Evolutionary conservation across 2,329 filamentous ascomycete species (phyloP).

Genomic region (Calonectria leucothoes): DNA sequence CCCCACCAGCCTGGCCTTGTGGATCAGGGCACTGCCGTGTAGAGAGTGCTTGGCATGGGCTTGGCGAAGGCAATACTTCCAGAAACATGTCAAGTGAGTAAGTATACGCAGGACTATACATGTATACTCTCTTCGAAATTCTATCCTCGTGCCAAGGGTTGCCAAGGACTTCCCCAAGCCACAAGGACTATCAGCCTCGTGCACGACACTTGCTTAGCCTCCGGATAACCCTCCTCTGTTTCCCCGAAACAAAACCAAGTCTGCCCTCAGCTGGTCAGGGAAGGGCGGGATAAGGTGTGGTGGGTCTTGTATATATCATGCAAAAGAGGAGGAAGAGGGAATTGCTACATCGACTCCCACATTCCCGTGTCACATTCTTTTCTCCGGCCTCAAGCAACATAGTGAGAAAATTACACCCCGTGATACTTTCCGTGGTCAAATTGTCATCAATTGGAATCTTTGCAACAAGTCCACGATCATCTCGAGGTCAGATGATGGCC

Average conservation of each 20-base stretch:
- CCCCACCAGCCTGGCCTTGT: background rate
- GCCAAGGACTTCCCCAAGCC: background rate
- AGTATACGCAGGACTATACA: too few species aligned
- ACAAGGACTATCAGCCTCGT: background rate
- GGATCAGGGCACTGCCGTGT: background rate
- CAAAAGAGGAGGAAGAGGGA: background rate
- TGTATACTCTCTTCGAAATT: background rate
- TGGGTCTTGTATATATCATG: background rate
- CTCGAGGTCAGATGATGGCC: background rate
- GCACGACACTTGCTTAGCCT: background rate
- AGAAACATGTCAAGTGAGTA: too few species aligned
- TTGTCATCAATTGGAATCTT: background rate
- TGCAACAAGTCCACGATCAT: background rate
- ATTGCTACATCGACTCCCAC: background rate
- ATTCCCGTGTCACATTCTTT: background rate
- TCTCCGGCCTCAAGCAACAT: background rate
- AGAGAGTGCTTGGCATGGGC: background rate
- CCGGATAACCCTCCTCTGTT: background rate
- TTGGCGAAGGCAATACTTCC: too few species aligned
- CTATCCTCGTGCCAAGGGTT: background rate
- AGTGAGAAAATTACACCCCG: background rate
- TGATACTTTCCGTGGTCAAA: background rate
- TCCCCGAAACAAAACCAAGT: background rate
- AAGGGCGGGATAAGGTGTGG: background rate
- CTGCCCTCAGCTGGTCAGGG: background rate